Conservation (phyloP, 768 basidiomycete genomes). For the Suillus fuscotomentosus region DNA sequence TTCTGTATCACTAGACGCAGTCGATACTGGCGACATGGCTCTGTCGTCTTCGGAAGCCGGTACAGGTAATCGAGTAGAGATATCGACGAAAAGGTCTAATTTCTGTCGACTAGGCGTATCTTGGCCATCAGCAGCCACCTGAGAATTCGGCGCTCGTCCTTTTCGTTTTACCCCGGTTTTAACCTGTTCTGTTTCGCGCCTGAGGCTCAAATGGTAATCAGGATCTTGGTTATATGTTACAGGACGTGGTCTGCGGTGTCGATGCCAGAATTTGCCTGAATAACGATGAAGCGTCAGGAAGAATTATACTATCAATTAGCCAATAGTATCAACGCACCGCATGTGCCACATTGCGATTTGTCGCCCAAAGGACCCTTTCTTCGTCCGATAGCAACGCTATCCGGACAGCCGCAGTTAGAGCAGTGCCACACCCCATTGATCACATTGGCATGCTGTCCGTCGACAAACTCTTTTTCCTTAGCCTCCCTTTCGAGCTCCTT, state of each 20-base stretch:
- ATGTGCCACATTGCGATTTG: slow-evolving; percentile 89
- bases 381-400: slow-evolving; percentile 78
- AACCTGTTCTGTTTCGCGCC: slow-evolving; percentile 53
- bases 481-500: slow-evolving; percentile 81
- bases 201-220: slow-evolving; percentile 61
- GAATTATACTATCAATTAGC: slow-evolving; percentile 6
- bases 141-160: slow-evolving; percentile 27
- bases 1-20: slow-evolving; percentile 72
- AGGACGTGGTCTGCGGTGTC: slow-evolving; percentile 78
- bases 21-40: slow-evolving; percentile 70
- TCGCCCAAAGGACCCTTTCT: slow-evolving; percentile 89
- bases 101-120: slow-evolving; percentile 52
- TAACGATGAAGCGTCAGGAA: slow-evolving; percentile 7
- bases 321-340: slow-evolving; percentile 56
- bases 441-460: slow-evolving; percentile 78
- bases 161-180: slow-evolving; percentile 56
- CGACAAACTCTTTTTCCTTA: slow-evolving; percentile 79
- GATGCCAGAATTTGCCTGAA: slow-evolving; percentile 86
- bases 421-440: slow-evolving; percentile 93
- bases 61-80: slow-evolving; percentile 29
- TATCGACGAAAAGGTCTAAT: slow-evolving; percentile 36
- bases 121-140: slow-evolving; percentile 34
- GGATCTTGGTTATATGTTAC: slow-evolving; percentile 78
- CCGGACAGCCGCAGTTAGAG: slow-evolving; percentile 92
- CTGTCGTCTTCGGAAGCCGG: slow-evolving; percentile 45